phyloP scores from a whole-genome alignment of 2,329 filamentous ascomycete genomes.

The Blastomyces gilchristii region DNA sequence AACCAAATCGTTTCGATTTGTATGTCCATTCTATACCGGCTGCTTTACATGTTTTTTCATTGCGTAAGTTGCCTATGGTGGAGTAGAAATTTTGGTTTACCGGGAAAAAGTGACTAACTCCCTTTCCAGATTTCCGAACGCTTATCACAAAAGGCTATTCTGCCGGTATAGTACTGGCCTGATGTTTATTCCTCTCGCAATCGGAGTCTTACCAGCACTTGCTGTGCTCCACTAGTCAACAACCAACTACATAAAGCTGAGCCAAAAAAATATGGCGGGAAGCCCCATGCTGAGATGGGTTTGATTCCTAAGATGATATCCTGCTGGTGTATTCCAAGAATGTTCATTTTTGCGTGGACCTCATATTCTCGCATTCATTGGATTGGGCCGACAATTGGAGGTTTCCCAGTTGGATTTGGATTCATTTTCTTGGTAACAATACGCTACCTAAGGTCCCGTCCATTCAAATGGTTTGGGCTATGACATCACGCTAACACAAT shows the following conservation, averaged over 20 bases:
- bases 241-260: conserved; percentile 66
- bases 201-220: conserved; percentile 62
- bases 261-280: conserved; percentile 52
- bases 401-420: conserved; percentile 63
- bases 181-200: conserved; percentile 76
- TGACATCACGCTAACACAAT: conserved; percentile 1
- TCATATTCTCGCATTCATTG: conserved; percentile 57
- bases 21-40: conserved; percentile 61
- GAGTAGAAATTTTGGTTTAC: background rate
- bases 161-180: conserved; percentile 61
- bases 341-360: conserved; percentile 60
- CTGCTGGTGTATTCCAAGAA: conserved; percentile 60
- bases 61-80: conserved; percentile 45
- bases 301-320: conserved; percentile 73
- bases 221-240: conserved; percentile 64
- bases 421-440: conserved; percentile 61
- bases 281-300: conserved; percentile 65
- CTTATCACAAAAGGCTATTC: conserved; percentile 72
- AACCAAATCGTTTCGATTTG: conserved; percentile 79
- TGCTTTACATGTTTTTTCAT: conserved; percentile 45
- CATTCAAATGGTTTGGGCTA: background rate
- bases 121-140: conserved; percentile 38
- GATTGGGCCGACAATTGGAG: conserved; percentile 62
- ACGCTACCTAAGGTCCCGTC: too few species aligned
- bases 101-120: conserved; percentile 12